Evolutionary conservation across 176 grass and related monocot species (phyloP), one percentile per base, ranked within the genome.

Genomic region (Oryza australiensis): DNA sequence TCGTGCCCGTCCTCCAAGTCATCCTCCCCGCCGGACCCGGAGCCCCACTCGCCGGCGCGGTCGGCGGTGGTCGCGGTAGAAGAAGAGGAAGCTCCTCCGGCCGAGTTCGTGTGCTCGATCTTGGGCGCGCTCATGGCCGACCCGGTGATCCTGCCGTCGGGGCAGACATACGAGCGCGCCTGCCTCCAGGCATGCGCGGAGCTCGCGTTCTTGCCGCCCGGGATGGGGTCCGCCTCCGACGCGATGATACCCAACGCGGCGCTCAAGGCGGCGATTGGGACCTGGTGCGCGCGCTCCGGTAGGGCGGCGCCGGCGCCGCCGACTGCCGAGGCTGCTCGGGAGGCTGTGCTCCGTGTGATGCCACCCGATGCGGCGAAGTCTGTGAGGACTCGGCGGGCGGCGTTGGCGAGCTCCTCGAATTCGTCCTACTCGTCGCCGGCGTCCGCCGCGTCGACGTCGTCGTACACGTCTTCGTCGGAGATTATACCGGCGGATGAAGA

Each of bases 101-200:
- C 71, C 65, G 94, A 93, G 71, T 87, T 97, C 84, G 67, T 88
- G 14, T 93, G 88, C 91, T 88, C 88, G 34, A 33, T 97, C 81
- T 86, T 72, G 7, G 64, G 78, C 12, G 76, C 29, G 35, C 82
- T 90, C n/a, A 97, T 97, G 94, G 91, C 82, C 3, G 94, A 97
- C 62, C 94, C 94, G 26, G 94, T 90, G 10, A 94, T 97, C 41
- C 74, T 91, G 4, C 74, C 87, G 29, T 91, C 86, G 15, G 94
- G 94, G 40, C 43, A 35, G 62, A 97, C 94, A 7, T 97, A 84
- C 83, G 91, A 97, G 89, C 84, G 85, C 12, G 83, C 78, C 12
- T 94, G 91, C 77, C 86, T 97, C 62, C 81, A 86, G 68, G 87
- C 89, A 9, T 94, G 91, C 85, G 72, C 87, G 0, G 84, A 89